Conservation (phyloP, 371 early-diverging fungal species). For the Syncephalastrum monosporum region DNA sequence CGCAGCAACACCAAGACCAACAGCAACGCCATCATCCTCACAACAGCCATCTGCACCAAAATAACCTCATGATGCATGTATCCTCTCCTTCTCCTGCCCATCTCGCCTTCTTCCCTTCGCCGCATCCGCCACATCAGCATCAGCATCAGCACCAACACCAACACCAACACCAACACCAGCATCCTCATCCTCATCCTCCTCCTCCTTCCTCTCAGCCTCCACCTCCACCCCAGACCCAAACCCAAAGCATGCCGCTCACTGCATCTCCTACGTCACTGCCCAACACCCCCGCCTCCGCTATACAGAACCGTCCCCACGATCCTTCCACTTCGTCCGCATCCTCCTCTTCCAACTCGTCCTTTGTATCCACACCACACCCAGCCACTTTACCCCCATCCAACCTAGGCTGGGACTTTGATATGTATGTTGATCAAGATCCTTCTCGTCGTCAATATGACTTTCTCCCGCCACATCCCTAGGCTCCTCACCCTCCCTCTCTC, state of each 20-base stretch:
- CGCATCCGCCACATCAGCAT: not conserved
- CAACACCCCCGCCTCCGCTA: not conserved
- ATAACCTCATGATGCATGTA: slow-evolving; percentile 4
- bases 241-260: not conserved
- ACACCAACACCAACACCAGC: not conserved
- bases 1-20: slow-evolving; percentile 3
- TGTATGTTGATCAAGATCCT: slow-evolving; percentile 4
- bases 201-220: not conserved
- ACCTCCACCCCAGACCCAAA: not conserved
- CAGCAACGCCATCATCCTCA: not conserved
- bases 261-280: slow-evolving; percentile 5
- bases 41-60: slow-evolving; percentile 1
- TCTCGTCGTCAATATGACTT: not conserved
- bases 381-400: slow-evolving; percentile 11
- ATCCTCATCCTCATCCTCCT: not conserved
- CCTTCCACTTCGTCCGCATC: slow-evolving; percentile 11
- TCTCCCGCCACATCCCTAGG: not conserved
- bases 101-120: slow-evolving; percentile 3
- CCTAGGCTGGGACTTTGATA: slow-evolving; percentile 12
- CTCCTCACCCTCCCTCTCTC: slow-evolving; percentile 1
- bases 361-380: slow-evolving; percentile 9
- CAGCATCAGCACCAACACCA: not conserved
- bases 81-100: slow-evolving; percentile 1
- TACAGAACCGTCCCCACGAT: slow-evolving; percentile 3
- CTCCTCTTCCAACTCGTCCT: slow-evolving; percentile 12